A percentile compares a stretch with the other conserved stretches of the same genome.
phyloP scores from a whole-genome alignment of 1,284 basidiomycete genomes.

The Cryptococcus sp. region DNA sequence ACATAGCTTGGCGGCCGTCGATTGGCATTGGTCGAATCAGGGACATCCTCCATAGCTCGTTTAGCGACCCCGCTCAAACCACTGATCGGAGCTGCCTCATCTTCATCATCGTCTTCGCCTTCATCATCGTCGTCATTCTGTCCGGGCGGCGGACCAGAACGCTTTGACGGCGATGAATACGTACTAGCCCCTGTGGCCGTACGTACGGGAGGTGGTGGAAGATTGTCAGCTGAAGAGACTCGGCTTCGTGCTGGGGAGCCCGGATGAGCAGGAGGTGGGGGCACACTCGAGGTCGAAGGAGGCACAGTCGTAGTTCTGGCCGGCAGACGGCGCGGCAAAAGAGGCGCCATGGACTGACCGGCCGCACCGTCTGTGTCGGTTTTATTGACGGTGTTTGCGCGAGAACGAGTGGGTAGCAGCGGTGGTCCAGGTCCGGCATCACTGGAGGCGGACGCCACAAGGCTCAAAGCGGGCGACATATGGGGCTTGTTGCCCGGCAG shows the following conservation, averaged over 20 bases:
- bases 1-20: conserved; percentile 66
- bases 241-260: conserved; percentile 13
- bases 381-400: conserved; percentile 17
- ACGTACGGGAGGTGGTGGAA: conserved; percentile 27
- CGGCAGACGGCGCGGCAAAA: conserved; percentile 22
- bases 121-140: conserved; percentile 26
- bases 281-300: not conserved
- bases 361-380: conserved; percentile 13
- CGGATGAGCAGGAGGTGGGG: conserved; percentile 12
- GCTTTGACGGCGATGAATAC: conserved; percentile 3
- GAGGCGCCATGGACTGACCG: not conserved
- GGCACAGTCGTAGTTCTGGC: conserved; percentile 15
- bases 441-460: not conserved
- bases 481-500: conserved; percentile 34
- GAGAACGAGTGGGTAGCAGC: conserved; percentile 18
- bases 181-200: conserved; percentile 12
- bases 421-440: conserved; percentile 14
- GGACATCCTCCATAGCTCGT: conserved; percentile 63
- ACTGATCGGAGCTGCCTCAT: conserved; percentile 12
- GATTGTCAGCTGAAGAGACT: conserved; percentile 6
- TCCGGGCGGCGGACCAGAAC: conserved; percentile 8
- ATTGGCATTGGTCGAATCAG: conserved; percentile 78
- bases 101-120: conserved; percentile 44
- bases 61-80: conserved; percentile 32
- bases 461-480: conserved; percentile 13